Conservation (phyloP, 805 yeast genomes). For the Metschnikowia noctiluminum region DNA sequence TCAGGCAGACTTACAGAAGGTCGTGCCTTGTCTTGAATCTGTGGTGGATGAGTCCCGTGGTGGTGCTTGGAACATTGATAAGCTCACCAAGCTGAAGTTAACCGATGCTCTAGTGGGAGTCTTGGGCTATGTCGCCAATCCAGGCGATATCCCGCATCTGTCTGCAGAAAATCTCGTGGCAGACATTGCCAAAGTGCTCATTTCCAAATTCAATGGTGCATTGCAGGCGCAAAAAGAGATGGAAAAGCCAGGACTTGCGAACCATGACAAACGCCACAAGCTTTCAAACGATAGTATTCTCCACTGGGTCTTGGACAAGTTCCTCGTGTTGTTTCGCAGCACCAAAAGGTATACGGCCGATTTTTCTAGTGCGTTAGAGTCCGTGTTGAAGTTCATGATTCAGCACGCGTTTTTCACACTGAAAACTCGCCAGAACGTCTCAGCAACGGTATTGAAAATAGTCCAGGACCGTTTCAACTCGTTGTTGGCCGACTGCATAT, state of each 20-base stretch:
- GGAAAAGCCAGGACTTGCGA: background rate
- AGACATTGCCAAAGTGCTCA: constrained; percentile 22
- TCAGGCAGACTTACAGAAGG: constrained; percentile 37
- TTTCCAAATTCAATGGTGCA: constrained; percentile 23
- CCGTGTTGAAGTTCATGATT: constrained; percentile 38
- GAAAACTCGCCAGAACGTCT: constrained; percentile 18
- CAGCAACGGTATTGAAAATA: constrained; percentile 36
- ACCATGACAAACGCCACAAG: constrained; percentile 12
- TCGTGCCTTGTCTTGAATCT: constrained; percentile 28
- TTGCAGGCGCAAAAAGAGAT: constrained; percentile 18
- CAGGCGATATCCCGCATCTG: constrained; percentile 11
- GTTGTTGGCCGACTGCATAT: constrained; percentile 56
- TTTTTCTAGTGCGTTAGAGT: constrained; percentile 27
- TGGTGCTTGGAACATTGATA: constrained; percentile 72
- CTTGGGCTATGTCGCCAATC: constrained; percentile 17
- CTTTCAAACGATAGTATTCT: constrained; percentile 35
- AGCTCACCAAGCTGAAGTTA: constrained; percentile 69
- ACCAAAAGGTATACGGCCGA: constrained; percentile 31
- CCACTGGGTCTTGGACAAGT: constrained; percentile 59
- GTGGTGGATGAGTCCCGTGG: constrained; percentile 31
- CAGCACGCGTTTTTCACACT: constrained; percentile 39
- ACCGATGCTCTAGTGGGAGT: constrained; percentile 38
- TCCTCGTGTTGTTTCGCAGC: constrained; percentile 49
- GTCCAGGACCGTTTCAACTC: constrained; percentile 67
- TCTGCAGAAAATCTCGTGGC: constrained; percentile 19